These are phyloP conservation scores for Cyberlindnera sargentensis DNA, from an alignment of 805 yeast species.

Conservation along the genomic window DNA sequence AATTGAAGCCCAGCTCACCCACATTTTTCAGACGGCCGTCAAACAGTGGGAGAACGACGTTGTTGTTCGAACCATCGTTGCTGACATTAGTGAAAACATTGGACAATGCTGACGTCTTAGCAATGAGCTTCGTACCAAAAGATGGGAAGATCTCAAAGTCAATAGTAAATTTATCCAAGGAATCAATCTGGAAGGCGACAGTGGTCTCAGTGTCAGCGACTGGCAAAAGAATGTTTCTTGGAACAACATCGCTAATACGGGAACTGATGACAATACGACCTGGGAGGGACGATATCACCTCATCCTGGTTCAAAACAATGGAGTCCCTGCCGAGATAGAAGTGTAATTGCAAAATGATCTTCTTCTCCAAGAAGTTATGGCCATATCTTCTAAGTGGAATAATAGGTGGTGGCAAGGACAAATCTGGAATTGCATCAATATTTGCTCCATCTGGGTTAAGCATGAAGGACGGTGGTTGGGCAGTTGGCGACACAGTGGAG, in stretches of 20 bases:
- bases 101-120: slow-evolving; percentile 78
- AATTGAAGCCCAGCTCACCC: slow-evolving; percentile 72
- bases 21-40: slow-evolving; percentile 76
- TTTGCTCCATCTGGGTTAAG: slow-evolving; percentile 28
- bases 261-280: slow-evolving; percentile 83
- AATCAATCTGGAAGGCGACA: slow-evolving; percentile 78
- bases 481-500: slow-evolving; percentile 5
- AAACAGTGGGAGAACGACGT: slow-evolving; percentile 59
- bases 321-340: slow-evolving; percentile 47
- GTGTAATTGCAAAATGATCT: slow-evolving; percentile 72
- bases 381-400: slow-evolving; percentile 92
- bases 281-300: slow-evolving; percentile 43
- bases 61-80: slow-evolving; percentile 32
- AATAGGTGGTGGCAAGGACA: slow-evolving; percentile 92
- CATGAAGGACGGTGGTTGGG: slow-evolving; percentile 17
- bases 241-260: slow-evolving; percentile 70
- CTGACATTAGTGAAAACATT: slow-evolving; percentile 33
- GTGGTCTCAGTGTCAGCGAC: slow-evolving; percentile 47
- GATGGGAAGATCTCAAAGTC: slow-evolving; percentile 92
- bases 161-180: slow-evolving; percentile 64
- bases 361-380: slow-evolving; percentile 88
- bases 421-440: slow-evolving; percentile 78
- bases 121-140: slow-evolving; percentile 87
- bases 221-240: slow-evolving; percentile 79
- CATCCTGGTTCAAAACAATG: slow-evolving; percentile 34